Evolutionary conservation across 129 eudicot species (phyloP), one percentile per base, ranked within the genome.

Genomic region (Dittrichia graveolens): DNA sequence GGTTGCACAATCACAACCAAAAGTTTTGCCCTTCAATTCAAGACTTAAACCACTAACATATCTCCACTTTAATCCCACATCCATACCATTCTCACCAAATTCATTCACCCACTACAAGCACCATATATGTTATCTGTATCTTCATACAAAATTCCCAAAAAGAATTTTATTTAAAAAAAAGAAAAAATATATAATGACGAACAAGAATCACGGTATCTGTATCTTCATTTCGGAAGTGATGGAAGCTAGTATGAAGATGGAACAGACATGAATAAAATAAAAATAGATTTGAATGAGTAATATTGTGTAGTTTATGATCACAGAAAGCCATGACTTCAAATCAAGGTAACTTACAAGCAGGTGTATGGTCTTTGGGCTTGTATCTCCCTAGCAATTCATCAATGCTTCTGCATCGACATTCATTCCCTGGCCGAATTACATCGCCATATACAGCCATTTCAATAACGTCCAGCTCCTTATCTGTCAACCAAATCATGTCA

Each of bases 371-470:
- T 72, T 90, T 95, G 37, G 88, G 61, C 85, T 88, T 95, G 84
- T 58, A 78, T 41, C 74, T 79, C 11, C 97, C 96, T 12, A 88
- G 84, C 94, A 95, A 81, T 73, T 95, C 99, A 49, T 83, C 96
- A 14, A 95, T 79, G 69, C 94, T 86, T 82, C 85, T 88, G 88
- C 99, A 95, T 54, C 97, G 95, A 14, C 99, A 90, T 74, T 86
- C 81, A 65, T 95, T 90, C 61, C 97, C 99, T n/a, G 97, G 99
- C 11, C 97, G 88, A 54, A 86, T 73, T 55, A 95, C 99, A 45
- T 95, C 96, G 15, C 97, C 99, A 67, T 95, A 95, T 9, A 91
- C 99, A 38, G 97, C 97, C 99, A 95, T 90, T 86, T 95, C 99
- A 58, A 95, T 84, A 49, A 95, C 14, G 67, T 95, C 99, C 3